Base-by-base conservation (phyloP, 495 filamentous ascomycete species). In the Hypoxylon rickii region DNA sequence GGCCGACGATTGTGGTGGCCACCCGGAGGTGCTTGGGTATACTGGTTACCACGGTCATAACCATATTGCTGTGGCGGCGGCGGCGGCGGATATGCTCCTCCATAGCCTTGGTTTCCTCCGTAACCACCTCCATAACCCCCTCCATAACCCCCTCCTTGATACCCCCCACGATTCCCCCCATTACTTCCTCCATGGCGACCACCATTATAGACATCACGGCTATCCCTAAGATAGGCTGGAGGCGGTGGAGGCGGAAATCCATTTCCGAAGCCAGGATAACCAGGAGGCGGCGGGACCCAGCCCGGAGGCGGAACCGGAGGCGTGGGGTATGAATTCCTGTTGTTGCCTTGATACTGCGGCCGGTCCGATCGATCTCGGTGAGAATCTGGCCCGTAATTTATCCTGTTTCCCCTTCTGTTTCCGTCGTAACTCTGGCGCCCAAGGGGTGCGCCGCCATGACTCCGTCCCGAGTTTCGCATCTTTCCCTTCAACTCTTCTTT, bases 401-500 rank as follows among this genome's bases (percentile, higher is more conserved):
- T 70, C 17, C 52, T 64, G 3, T n/a, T n/a, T n/a, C 60, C 73
- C 21, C 68, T 68, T 32, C 71, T 55, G 16, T 53, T 53, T 13
- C 73, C 66, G 17, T 70, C 58, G n/a, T 63, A 61, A 45, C 50
- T 61, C 34, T 67, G 63, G 16, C 73, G 68, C 21, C 56, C 69
- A 43, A 73, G 65, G 34, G 70, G 78, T 49, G 61, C 76, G 13
- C 69, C 75, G 29, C 79, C 66, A 46, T 76, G 66, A 48, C 73
- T 71, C 63, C 79, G 68, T n/a, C 90, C 90, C 1, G 79, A 74
- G 24, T 78, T 75, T 16, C 76, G 70, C 2, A 83, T 79, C 44
- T 84, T 85, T 26, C 75, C 77, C 62, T 83, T 84, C 7, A 88
- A 79, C 2, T 79, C 77, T 44, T 87, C 83, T 26, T 92, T 85